A percentile compares a stretch with the other conserved stretches of the same genome.
These are phyloP conservation scores for Strobilomyces dryophilus DNA, from an alignment of 768 basidiomycete genomes.

Conservation along the genomic window DNA sequence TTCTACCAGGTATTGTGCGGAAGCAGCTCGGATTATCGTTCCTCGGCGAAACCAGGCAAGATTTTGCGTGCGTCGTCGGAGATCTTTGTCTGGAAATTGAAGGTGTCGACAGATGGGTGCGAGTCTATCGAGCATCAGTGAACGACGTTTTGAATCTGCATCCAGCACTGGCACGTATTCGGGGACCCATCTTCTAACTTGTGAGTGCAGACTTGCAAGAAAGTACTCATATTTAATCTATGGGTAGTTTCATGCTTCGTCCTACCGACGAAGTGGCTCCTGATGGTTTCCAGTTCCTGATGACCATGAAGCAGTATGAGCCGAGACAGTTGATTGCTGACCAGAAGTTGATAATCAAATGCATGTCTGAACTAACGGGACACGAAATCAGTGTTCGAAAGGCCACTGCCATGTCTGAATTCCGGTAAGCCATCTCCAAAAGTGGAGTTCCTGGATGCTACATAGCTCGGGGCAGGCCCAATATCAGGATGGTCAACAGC, in stretches of 20 bases:
- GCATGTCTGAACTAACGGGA: slow-evolving; percentile 27
- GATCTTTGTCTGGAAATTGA: slow-evolving; percentile 34
- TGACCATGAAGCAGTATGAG: slow-evolving; percentile 5
- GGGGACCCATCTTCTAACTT: slow-evolving; percentile 3
- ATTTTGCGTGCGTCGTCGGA: slow-evolving; percentile 27
- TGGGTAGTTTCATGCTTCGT: background rate
- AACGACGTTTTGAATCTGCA: too few relatives aligned
- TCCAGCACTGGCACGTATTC: slow-evolving; percentile 23
- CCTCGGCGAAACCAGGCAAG: slow-evolving; percentile 35
- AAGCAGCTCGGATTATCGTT: slow-evolving; percentile 40
- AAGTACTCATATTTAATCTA: background rate
- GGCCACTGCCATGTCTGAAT: slow-evolving; percentile 12
- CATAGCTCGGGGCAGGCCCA: background rate
- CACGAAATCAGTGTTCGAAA: slow-evolving; percentile 31
- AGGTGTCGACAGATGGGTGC: slow-evolving; percentile 20
- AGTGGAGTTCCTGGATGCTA: background rate
- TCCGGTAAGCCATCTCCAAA: background rate
- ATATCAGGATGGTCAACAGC: background rate
- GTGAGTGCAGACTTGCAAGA: background rate
- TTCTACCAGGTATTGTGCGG: slow-evolving; percentile 31
- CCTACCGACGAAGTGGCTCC: background rate
- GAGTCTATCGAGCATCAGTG: too few relatives aligned
- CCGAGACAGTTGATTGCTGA: slow-evolving; percentile 15
- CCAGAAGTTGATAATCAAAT: slow-evolving; percentile 26
- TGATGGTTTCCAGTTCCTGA: background rate